These are phyloP conservation scores for Teunomyces stri DNA, from an alignment of 805 yeast genomes.

Conservation along the genomic window DNA sequence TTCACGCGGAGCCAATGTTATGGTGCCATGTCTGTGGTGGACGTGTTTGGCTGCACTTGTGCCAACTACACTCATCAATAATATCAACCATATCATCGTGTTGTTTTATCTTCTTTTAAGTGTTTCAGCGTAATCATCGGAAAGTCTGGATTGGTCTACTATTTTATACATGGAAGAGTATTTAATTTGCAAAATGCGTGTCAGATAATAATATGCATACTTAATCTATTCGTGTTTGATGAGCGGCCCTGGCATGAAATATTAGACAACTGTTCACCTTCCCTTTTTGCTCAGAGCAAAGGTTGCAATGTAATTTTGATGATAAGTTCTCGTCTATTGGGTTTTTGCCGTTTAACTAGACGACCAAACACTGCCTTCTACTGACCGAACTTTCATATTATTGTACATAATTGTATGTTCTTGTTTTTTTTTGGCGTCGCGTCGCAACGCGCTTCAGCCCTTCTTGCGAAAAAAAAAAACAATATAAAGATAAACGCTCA, in stretches of 20 bases:
- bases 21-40: slow-evolving; percentile 4
- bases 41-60: not conserved
- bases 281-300: too few species aligned
- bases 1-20: slow-evolving; percentile 1
- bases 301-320: too few species aligned
- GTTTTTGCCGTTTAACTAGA: not conserved
- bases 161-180: not conserved
- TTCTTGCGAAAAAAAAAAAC: not conserved
- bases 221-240: not conserved
- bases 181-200: not conserved
- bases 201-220: not conserved
- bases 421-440: not conserved
- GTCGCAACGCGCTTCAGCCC: slow-evolving; percentile 1
- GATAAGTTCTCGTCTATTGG: too few species aligned
- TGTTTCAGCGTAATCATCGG: not conserved
- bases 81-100: not conserved
- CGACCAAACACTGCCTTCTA: not conserved
- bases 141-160: not conserved
- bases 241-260: not conserved
- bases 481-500: not conserved
- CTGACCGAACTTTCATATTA: not conserved
- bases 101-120: not conserved
- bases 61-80: not conserved
- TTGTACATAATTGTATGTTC: not conserved
- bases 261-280: too few species aligned